phyloP scores from a whole-genome alignment of 2,329 filamentous ascomycete genomes.

The Colletotrichum sp. region DNA sequence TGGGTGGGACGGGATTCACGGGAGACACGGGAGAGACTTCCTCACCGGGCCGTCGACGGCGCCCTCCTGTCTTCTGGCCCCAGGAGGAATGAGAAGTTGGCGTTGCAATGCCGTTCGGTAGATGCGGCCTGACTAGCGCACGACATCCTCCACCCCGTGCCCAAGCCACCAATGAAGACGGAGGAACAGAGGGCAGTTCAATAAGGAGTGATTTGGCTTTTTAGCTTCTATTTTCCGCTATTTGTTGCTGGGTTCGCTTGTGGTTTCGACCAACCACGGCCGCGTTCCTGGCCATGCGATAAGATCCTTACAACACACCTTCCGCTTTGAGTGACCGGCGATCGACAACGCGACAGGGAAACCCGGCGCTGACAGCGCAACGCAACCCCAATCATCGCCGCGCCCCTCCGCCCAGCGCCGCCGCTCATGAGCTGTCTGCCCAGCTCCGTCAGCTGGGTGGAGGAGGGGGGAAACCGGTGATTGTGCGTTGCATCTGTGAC shows the following conservation, averaged over 20 bases:
- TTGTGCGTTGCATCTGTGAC: neutral
- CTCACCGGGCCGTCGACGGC: neutral
- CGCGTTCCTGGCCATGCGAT: slow-evolving; percentile 20
- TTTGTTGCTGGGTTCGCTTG: neutral
- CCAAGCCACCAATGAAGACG: neutral
- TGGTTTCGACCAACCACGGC: slow-evolving; percentile 12
- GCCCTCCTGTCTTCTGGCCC: neutral
- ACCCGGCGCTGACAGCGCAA: neutral
- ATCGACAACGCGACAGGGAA: neutral
- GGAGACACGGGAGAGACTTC: slow-evolving; percentile 11
- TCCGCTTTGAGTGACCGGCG: slow-evolving; percentile 5
- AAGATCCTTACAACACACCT: slow-evolving; percentile 12
- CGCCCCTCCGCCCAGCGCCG: neutral
- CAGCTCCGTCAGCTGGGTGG: neutral
- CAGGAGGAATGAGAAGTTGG: neutral
- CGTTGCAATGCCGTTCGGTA: slow-evolving; percentile 9
- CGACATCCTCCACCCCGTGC: neutral
- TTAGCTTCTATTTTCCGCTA: neutral
- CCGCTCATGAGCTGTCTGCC: neutral
- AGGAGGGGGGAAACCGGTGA: neutral
- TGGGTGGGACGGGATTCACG: neutral
- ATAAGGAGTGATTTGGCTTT: neutral
- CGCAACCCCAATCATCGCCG: neutral
- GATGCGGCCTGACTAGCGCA: slow-evolving; percentile 18
- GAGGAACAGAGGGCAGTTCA: neutral